Evolutionary conservation across 306 rosid genomes (phyloP), one percentile per base, ranked within the genome.

Genomic region (Rosa persica): DNA sequence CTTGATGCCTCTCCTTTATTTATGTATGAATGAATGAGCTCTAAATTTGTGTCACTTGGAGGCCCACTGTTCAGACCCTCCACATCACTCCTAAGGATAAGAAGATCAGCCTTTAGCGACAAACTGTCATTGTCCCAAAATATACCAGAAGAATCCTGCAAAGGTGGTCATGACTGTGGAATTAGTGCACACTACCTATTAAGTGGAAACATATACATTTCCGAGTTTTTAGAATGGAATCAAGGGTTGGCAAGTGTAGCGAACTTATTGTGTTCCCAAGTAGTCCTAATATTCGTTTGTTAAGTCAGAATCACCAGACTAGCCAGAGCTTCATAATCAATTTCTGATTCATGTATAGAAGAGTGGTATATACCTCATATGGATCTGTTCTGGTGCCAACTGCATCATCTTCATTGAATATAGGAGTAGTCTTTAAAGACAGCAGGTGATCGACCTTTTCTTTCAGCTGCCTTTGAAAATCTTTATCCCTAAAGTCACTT

Each of bases 91-190:
- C 91, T 85, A 82, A 95, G 86, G 78, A 95, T 80, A 82, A 95
- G 98, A 83, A 95, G 92, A 86, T 93, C 98, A 73, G 98, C 97
- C 80, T 91, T 93, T 75, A 95, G 77, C 87, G 98, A 89, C 87
- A 95, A 91, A 89, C 98, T 95, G 86, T 95, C 98, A 79, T 95
- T 93, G 78, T 95, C 98, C 98, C 98, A 95, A 88, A 92, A 95
- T 85, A 95, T 95, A 81, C 98, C 98, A 80, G 97, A 95, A 77
- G 98, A 89, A 79, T 92, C 98, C 97, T 94, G 93, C 80, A 85
- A 67, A 60, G 42, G 58, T 44, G 12, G 70, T 62, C 60, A 77
- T 55, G 71, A 78, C 68, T 77, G 75, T 8, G 36, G 71, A 49
- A 43, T 71, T 51, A 19, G 34, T 49, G 44, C 51, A 46, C 17